phyloP scores from a whole-genome alignment of 768 basidiomycete species.

The Piloderma croceum region DNA sequence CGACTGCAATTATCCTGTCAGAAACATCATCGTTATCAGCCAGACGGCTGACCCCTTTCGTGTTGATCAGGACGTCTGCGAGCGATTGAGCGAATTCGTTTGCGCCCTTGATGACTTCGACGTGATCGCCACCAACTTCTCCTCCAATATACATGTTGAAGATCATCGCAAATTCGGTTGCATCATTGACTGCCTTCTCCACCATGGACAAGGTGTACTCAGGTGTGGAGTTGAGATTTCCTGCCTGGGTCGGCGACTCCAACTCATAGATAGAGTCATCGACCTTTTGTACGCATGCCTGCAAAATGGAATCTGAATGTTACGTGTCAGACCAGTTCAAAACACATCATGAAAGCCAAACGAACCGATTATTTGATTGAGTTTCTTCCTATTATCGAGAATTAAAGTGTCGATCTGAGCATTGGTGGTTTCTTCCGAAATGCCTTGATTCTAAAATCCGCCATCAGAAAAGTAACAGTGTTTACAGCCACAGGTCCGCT shows the following conservation, averaged over 20 bases:
- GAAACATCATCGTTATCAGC: constrained; percentile 87
- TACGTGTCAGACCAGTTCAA: constrained; percentile 9
- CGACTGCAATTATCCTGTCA: constrained; percentile 82
- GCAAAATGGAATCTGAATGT: constrained; percentile 82
- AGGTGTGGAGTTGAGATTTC: constrained; percentile 95
- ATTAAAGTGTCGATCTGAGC: constrained; percentile 98
- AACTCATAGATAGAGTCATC: constrained; percentile 97
- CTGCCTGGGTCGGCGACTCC: constrained; percentile 90
- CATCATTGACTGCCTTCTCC: constrained; percentile 91
- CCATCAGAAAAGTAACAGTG: constrained; percentile 1
- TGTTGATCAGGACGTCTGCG: constrained; percentile 86
- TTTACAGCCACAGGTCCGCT: constrained; percentile 12
- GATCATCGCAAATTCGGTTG: constrained; percentile 91
- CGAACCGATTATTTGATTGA: constrained; percentile 92
- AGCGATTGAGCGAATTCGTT: constrained; percentile 95
- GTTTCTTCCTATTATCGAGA: constrained; percentile 93
- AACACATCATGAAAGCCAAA: constrained; percentile 9
- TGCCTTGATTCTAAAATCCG: constrained; percentile 61
- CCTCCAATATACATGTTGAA: constrained; percentile 88
- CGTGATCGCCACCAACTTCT: constrained; percentile 88
- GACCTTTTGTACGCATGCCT: constrained; percentile 94
- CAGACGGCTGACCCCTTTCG: constrained; percentile 93
- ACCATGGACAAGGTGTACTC: constrained; percentile 98
- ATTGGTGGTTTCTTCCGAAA: constrained; percentile 85
- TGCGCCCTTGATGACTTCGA: constrained; percentile 96